Evolutionary conservation across 1,139 yeast genomes (phyloP), one percentile per base, ranked within the genome.

Genomic region (Meyerozyma guilliermondii): DNA sequence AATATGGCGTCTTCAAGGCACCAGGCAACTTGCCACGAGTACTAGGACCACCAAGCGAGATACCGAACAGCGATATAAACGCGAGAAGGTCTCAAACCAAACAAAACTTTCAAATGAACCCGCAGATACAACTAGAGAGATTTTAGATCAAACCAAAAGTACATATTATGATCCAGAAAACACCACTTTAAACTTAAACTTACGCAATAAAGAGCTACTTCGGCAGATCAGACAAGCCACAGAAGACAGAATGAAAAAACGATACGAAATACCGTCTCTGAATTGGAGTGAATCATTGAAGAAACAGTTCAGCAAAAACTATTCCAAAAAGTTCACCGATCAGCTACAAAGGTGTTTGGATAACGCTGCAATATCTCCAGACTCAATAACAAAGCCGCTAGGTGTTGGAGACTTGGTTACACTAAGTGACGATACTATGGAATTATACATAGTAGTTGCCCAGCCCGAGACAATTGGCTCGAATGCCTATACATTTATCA

Each of bases 401-500:
- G 42, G 55, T 3, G 54, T 68, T 0, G 78, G 78, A 0, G 77
- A 72, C 46, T 48, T 72, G 43, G 77, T 71, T 2, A 58, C 66
- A 0, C 43, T 71, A 7, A 45, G 51, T 17, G 58, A 59, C 8
- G 69, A 66, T n/a, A 58, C 59, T 40, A 53, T 63, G 7, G 55
- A 59, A 28, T 54, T 70, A 34, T 66, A 58, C 41, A 50, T 72
- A 10, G 62, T 72, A 3, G 71, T 62, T 8, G 60, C 55, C 2
- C 48, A 58, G 30, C 76, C 77, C 1, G 49, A 50, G 13, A 46
- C 51, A 6, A 50, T 71, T 8, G 55, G 52, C 5, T 56, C 65
- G 0, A 49, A 51, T 10, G 51, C 58, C 29, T 83, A 77, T 50
- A 75, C 85, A 0, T 71, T 80, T 46, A 64, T 81, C 39, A 74